phyloP scores from a whole-genome alignment of 257 asterid species.

The Rhazya stricta region DNA sequence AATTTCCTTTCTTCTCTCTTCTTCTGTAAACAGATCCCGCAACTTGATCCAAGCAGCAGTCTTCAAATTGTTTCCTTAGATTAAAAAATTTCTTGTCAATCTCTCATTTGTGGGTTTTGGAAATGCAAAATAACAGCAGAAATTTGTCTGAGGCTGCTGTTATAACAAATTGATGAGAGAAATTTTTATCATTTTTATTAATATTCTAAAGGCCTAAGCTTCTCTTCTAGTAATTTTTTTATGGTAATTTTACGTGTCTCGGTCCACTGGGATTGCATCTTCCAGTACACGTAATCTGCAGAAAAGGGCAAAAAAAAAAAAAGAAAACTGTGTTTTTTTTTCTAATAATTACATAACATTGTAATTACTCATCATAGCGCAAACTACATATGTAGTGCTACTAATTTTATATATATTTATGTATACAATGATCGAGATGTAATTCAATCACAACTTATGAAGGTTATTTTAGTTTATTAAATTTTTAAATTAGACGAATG shows the following conservation, averaged over 20 bases:
- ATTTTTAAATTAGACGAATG: too few relatives aligned
- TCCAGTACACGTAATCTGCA: neutral
- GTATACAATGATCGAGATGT: too few relatives aligned
- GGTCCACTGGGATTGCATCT: neutral
- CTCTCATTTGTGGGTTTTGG: neutral
- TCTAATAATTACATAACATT: too few relatives aligned
- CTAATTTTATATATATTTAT: too few relatives aligned
- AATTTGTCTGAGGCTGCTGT: neutral
- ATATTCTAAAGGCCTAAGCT: neutral
- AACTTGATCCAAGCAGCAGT: slow-evolving; percentile 9
- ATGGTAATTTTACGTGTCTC: neutral
- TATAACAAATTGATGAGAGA: neutral
- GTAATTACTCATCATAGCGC: too few relatives aligned
- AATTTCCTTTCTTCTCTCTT: neutral
- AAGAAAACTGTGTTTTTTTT: too few relatives aligned
- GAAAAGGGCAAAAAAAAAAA: too few relatives aligned
- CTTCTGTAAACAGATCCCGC: slow-evolving; percentile 21
- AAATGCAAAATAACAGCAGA: neutral
- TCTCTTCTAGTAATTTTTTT: neutral
- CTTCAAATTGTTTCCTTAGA: neutral
- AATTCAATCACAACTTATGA: too few relatives aligned
- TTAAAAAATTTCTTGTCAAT: neutral
- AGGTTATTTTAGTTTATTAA: too few relatives aligned
- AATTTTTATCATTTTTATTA: neutral
- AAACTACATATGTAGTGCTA: too few relatives aligned